Percentiles rank a stretch among this genome's conserved stretches.
Conservation (phyloP, 441 rosid species). For the Jatropha multifida region DNA sequence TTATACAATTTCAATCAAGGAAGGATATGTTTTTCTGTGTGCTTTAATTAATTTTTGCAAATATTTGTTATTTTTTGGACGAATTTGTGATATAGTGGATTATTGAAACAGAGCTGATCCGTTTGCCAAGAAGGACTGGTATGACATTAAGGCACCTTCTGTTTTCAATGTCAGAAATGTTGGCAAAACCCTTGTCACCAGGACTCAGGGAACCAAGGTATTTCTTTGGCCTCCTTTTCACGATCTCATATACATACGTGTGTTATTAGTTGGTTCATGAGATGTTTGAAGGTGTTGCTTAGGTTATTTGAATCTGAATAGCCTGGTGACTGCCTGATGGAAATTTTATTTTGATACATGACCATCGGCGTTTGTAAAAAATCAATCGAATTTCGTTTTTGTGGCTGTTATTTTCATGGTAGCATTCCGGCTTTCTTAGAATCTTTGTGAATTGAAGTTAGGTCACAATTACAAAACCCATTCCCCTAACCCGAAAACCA, state of each 20-base stretch:
- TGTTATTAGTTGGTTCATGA: not conserved
- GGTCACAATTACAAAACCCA: too few species aligned
- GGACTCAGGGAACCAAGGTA: slow-evolving; percentile 97
- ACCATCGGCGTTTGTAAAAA: not conserved
- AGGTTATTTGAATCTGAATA: not conserved
- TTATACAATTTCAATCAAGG: not conserved
- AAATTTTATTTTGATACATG: not conserved
- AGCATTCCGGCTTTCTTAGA: too few species aligned
- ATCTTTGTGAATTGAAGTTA: too few species aligned
- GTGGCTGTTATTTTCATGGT: not conserved
- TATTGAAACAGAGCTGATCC: slow-evolving; percentile 63
- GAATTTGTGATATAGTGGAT: not conserved
- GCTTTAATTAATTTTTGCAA: not conserved
- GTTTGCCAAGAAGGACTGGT: slow-evolving; percentile 92
- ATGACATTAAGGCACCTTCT: slow-evolving; percentile 82
- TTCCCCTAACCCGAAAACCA: not conserved
- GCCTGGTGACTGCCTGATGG: not conserved
- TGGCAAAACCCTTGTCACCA: slow-evolving; percentile 81
- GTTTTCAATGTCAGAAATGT: slow-evolving; percentile 55
- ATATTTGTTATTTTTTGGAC: not conserved
- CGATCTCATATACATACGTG: not conserved
- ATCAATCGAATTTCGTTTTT: not conserved
- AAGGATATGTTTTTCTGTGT: not conserved
- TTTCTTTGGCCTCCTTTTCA: not conserved
- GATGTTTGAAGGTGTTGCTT: not conserved